phyloP scores from a whole-genome alignment of 148 eudicot genomes.

The Drosera capensis region DNA sequence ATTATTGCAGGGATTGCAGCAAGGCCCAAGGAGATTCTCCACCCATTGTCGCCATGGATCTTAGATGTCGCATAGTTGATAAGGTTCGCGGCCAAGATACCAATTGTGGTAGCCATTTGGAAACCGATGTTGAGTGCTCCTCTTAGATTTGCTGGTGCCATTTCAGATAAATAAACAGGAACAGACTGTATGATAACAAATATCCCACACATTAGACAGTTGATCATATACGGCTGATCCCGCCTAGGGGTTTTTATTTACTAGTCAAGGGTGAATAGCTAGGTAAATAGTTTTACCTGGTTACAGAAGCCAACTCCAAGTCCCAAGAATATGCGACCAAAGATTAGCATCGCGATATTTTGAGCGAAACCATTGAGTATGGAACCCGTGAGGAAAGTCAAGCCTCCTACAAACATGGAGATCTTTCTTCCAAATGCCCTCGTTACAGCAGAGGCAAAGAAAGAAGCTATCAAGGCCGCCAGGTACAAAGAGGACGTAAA shows the following conservation, averaged over 20 bases:
- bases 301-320: conserved; percentile 21
- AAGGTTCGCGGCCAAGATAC: conserved; percentile 14
- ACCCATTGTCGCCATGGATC: conserved; percentile 10
- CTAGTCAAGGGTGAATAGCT: background rate
- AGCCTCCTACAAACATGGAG: conserved; percentile 19
- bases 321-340: conserved; percentile 28
- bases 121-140: conserved; percentile 29
- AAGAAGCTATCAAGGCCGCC: conserved; percentile 21
- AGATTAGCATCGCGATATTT: conserved; percentile 23
- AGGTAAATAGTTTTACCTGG: conserved; percentile 7
- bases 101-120: conserved; percentile 19
- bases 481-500: conserved; percentile 26
- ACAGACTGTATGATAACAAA: conserved; percentile 12
- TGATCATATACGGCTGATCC: background rate
- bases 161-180: conserved; percentile 22
- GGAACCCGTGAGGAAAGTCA: conserved; percentile 14
- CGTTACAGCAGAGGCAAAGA: conserved; percentile 21
- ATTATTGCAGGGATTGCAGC: conserved; percentile 21
- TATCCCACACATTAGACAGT: background rate
- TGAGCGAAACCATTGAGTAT: conserved; percentile 17
- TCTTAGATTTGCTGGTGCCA: conserved; percentile 20
- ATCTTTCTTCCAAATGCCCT: conserved; percentile 12
- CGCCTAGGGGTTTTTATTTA: background rate
- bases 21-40: conserved; percentile 15
- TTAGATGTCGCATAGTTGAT: conserved; percentile 14